A percentile compares a stretch with the other conserved stretches of the same genome.
Evolutionary conservation across 1,284 basidiomycete genomes (phyloP).

Genomic region (Fomitiporia mediterranea): DNA sequence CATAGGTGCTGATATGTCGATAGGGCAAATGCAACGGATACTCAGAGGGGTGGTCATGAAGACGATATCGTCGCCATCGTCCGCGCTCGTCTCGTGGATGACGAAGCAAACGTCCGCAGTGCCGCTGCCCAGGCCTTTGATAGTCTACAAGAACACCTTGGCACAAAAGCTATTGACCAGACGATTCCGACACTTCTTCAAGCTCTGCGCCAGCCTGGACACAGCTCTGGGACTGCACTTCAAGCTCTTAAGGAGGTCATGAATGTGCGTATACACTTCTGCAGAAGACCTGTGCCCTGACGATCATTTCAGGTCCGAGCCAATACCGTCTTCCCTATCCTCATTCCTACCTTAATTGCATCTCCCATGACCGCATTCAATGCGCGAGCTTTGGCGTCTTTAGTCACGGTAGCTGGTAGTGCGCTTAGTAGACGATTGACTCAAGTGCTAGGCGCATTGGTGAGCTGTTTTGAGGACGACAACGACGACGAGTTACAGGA

Average conservation of each 20-base stretch:
- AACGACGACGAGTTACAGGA: constrained; percentile 63
- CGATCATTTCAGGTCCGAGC: constrained; percentile 68
- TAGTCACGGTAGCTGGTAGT: constrained; percentile 90
- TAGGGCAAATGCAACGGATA: constrained; percentile 77
- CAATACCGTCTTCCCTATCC: constrained; percentile 94
- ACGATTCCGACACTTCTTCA: constrained; percentile 95
- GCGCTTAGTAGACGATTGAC: constrained; percentile 83
- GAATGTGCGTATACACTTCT: constrained; percentile 53
- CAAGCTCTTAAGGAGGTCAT: constrained; percentile 93
- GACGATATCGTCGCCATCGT: constrained; percentile 87
- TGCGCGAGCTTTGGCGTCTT: constrained; percentile 83
- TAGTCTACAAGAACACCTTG: constrained; percentile 85
- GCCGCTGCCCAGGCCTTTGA: constrained; percentile 96
- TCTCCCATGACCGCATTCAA: constrained; percentile 95
- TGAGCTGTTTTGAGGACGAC: constrained; percentile 64
- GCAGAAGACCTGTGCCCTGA: neutral
- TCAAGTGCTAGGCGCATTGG: constrained; percentile 70
- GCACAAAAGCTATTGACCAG: constrained; percentile 90
- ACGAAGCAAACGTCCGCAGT: constrained; percentile 80
- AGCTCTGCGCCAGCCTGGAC: constrained; percentile 87
- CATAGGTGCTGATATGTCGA: neutral
- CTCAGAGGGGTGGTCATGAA: constrained; percentile 87
- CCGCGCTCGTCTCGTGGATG: constrained; percentile 84
- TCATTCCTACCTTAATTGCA: constrained; percentile 90
- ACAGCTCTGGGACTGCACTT: constrained; percentile 91